Base-by-base conservation (phyloP, 2,329 filamentous ascomycete species). In the Cadophora malorum region DNA sequence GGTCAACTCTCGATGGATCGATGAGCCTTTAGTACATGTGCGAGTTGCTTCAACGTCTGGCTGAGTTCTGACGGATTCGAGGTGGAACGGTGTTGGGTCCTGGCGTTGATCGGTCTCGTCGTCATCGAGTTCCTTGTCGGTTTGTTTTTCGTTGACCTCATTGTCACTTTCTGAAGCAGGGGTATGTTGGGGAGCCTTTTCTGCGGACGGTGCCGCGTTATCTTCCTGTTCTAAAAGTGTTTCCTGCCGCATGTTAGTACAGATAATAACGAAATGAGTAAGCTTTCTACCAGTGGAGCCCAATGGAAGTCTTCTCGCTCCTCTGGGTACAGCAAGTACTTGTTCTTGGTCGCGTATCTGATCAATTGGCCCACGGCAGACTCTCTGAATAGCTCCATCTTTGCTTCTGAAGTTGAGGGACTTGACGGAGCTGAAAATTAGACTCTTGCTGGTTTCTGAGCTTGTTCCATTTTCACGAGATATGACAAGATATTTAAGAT, bases 331-430 rank as follows among this genome's bases (percentile, higher is more conserved):
- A 67, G n/a, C 6, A 70, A 56, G 33, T 67, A 47, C 41, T 66
- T 67, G 25, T 70, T 69, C 47, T 65, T 65, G 5, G 69, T 68
- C 19, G 68, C 41, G 31, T 69, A 70, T 56, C 69, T 62, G 19
- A 68, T 25, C 14, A 67, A 56, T 31, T 70, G 69, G 19, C 69
- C 69, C 4, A 65, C 62, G 6, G 66, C 64, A 21, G 66, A 67
- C 55, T 70, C 69, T 56, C 66, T 38, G 4, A 70, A 38, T 3
- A 70, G 10, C 41, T 70, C 65, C 68, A 70, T 70, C 1, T 33
- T 49, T 63, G 2, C 47, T 28, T 25, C 35, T 38, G 12, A 38
- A 4, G 8, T 38, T 14, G 35, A 10, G 35, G 12, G 35, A 45
- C 14, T 45, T 19, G 41, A 16, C 10, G 14, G 4, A 5, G 10